A percentile compares a stretch with the other conserved stretches of the same genome.
Evolutionary conservation across 2,329 filamentous ascomycete genomes (phyloP).

Genomic region (Cytospora piceae): DNA sequence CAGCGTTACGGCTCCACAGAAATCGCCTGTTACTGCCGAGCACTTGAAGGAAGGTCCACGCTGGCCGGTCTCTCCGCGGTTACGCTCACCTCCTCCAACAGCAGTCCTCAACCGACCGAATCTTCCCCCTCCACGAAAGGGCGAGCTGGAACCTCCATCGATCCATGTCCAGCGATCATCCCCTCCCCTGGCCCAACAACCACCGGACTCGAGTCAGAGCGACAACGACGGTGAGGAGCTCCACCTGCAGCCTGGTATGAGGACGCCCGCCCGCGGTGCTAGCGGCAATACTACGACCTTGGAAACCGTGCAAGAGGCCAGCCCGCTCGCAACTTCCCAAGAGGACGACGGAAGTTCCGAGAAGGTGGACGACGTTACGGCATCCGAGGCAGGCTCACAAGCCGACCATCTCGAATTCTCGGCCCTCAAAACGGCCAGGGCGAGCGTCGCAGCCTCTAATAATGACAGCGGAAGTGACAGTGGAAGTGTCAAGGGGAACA

Average conservation of each 20-base stretch:
- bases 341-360: conserved; percentile 46
- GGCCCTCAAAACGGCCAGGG: conserved; percentile 37
- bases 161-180: conserved; percentile 58
- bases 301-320: conserved; percentile 91
- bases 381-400: conserved; percentile 47
- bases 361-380: conserved; percentile 55
- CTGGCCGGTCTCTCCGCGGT: conserved; percentile 77
- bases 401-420: conserved; percentile 46
- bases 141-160: conserved; percentile 54
- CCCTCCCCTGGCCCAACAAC: conserved; percentile 49
- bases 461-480: conserved; percentile 69
- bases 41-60: conserved; percentile 60
- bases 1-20: conserved; percentile 67
- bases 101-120: conserved; percentile 49
- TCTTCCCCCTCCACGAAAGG: conserved; percentile 49
- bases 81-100: conserved; percentile 74
- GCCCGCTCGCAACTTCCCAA: conserved; percentile 72
- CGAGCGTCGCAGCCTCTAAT: conserved; percentile 12
- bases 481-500: conserved; percentile 52
- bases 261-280: conserved; percentile 63
- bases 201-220: conserved; percentile 44
- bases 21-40: conserved; percentile 56
- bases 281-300: conserved; percentile 63
- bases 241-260: conserved; percentile 55
- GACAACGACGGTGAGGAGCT: conserved; percentile 60